Conservation (phyloP, 352 stramenopile species). For the Phytophthora pluvialis region DNA sequence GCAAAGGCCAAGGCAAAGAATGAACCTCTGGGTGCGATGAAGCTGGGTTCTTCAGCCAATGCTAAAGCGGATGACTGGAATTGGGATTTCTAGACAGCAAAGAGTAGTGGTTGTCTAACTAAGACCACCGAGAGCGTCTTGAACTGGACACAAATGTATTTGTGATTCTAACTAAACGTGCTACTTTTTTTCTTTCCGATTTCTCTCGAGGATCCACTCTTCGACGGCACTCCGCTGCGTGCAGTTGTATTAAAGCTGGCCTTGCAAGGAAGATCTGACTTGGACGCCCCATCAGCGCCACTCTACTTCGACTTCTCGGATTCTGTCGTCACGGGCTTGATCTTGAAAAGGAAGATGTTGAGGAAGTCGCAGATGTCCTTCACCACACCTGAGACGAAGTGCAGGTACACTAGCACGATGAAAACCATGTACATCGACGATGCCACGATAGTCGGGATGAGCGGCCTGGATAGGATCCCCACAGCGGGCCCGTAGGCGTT, state of each 20-base stretch:
- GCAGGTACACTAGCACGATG: constrained; percentile 77
- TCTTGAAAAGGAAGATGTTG: constrained; percentile 88
- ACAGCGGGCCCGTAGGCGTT: constrained; percentile 70
- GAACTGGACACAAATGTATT: constrained; percentile 12
- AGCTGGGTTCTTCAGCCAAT: constrained; percentile 44
- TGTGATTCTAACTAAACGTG: constrained; percentile 27
- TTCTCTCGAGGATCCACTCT: not conserved
- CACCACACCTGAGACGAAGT: constrained; percentile 84
- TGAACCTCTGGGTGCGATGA: constrained; percentile 63
- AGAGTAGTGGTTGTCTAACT: not conserved
- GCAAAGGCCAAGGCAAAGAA: constrained; percentile 68
- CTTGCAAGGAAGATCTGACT: not conserved
- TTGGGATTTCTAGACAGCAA: constrained; percentile 71
- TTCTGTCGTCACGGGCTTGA: constrained; percentile 46
- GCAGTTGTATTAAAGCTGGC: not conserved
- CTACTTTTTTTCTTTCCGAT: constrained; percentile 15
- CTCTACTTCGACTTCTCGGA: constrained; percentile 45
- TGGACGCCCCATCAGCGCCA: not conserved
- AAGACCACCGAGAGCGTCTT: not conserved
- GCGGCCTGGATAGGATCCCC: constrained; percentile 50
- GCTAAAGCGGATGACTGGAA: constrained; percentile 80
- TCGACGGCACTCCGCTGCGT: not conserved
- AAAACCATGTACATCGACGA: constrained; percentile 75
- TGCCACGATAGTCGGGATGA: constrained; percentile 72
- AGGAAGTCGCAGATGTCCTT: constrained; percentile 89